Evolutionary conservation across 257 asterid genomes (phyloP), one percentile per base, ranked within the genome.

Genomic region (Gardenia jasminoides): DNA sequence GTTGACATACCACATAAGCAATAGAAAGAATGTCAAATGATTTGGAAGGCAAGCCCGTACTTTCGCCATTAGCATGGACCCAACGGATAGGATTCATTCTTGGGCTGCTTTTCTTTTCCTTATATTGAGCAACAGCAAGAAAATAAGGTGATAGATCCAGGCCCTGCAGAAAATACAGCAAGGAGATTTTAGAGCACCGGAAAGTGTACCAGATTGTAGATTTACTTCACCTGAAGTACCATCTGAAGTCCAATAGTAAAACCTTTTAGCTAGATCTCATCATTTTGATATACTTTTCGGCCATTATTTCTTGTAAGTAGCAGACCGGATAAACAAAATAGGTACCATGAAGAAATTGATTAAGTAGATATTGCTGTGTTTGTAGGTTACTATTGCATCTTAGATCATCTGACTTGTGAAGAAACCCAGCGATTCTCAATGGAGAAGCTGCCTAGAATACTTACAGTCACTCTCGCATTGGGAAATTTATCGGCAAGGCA

Each of bases 61-160:
- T 87, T 91, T 94, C 99, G 70, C 98, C 97, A 59, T 91, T 94
- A 81, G 88, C 98, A 77, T 94, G 99, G 83, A 90, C 80, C 97
- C 98, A 94, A 74, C 75, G 78, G 71, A 88, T 82, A 43, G 82
- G 81, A 68, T 88, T 87, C 88, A 74, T 84, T 47, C 85, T 82
- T 79, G 39, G 83, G 72, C 70, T 83, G 67, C 87, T 74, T 67
- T 81, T 84, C 87, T 89, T 93, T 75, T 94, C 95, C 78, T 91
- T 93, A 75, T 79, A 83, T 77, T 93, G 95, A 61, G 97, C 99
- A 79, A 93, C 99, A 65, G 99, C 89, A 70, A 93, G 87, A 83
- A 91, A 94, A 85, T 92, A 93, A 36, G 99, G 99, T 39, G 99
- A 94, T 48, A 93, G 85, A 83, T 94, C 99, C 76, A 93, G 86